These are phyloP conservation scores for Tulasnella sp. DNA, from an alignment of 768 basidiomycete species.

Conservation along the genomic window DNA sequence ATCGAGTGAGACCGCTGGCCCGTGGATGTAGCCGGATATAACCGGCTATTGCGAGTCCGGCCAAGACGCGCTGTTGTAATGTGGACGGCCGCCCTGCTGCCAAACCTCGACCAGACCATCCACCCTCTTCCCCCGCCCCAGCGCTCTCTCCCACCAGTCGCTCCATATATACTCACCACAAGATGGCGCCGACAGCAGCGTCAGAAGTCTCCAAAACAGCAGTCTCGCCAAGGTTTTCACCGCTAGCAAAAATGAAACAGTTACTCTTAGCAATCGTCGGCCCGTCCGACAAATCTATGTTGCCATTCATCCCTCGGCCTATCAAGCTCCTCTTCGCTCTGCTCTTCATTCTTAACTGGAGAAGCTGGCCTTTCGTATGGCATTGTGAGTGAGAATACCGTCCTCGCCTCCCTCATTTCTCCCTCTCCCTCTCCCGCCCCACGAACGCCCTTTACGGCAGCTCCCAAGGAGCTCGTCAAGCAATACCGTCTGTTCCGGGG, in stretches of 20 bases:
- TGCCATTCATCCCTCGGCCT: constrained; percentile 28
- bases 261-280: constrained; percentile 14
- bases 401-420: neutral
- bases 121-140: neutral
- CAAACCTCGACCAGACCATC: neutral
- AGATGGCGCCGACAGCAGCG: neutral
- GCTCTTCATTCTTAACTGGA: constrained; percentile 54
- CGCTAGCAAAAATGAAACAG: constrained; percentile 4
- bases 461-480: neutral
- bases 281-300: constrained; percentile 23
- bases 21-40: neutral
- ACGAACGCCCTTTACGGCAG: neutral
- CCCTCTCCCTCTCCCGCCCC: neutral
- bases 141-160: neutral
- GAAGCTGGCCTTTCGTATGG: constrained; percentile 64
- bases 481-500: neutral
- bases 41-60: neutral
- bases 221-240: neutral
- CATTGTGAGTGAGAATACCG: constrained; percentile 49
- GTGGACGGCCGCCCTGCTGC: neutral
- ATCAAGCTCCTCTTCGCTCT: constrained; percentile 46
- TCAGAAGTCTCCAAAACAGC: neutral
- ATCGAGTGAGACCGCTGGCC: neutral
- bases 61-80: neutral
- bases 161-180: neutral